Conservation (phyloP, 768 basidiomycete species). For the Tricholoma terreum region DNA sequence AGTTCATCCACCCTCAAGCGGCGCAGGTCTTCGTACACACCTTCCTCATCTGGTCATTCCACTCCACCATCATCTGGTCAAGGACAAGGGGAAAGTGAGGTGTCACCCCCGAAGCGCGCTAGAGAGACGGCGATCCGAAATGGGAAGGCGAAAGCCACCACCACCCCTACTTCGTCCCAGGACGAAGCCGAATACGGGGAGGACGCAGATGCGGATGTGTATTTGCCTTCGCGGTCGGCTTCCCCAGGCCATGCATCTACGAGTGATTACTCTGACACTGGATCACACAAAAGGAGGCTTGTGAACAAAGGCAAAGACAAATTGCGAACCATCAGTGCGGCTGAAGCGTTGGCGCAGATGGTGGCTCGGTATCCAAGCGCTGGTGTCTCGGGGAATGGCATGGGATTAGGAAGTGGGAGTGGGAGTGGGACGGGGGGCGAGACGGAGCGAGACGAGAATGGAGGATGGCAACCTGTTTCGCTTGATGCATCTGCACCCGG, state of each 20-base stretch:
- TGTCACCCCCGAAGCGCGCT: conserved; percentile 9
- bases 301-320: conserved; percentile 5
- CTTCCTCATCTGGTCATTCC: conserved; percentile 7
- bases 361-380: conserved; percentile 7
- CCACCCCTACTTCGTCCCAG: not conserved
- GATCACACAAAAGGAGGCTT: conserved; percentile 5
- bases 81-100: not conserved
- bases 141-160: not conserved
- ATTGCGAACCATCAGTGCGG: conserved; percentile 15
- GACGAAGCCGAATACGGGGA: conserved; percentile 13
- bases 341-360: conserved; percentile 19
- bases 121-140: not conserved
- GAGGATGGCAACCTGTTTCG: conserved; percentile 3
- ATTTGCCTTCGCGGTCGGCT: conserved; percentile 19
- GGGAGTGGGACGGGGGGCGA: not conserved
- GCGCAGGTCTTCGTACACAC: conserved; percentile 12
- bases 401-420: not conserved
- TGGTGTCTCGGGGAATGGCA: not conserved
- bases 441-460: not conserved
- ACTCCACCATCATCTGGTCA: not conserved
- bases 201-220: conserved; percentile 15
- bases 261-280: conserved; percentile 17
- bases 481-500: not conserved
- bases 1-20: conserved; percentile 3
- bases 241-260: conserved; percentile 12